A percentile compares a stretch with the other conserved stretches of the same genome.
Conservation (phyloP, 805 yeast genomes). For the Myxozyma sirexii region DNA sequence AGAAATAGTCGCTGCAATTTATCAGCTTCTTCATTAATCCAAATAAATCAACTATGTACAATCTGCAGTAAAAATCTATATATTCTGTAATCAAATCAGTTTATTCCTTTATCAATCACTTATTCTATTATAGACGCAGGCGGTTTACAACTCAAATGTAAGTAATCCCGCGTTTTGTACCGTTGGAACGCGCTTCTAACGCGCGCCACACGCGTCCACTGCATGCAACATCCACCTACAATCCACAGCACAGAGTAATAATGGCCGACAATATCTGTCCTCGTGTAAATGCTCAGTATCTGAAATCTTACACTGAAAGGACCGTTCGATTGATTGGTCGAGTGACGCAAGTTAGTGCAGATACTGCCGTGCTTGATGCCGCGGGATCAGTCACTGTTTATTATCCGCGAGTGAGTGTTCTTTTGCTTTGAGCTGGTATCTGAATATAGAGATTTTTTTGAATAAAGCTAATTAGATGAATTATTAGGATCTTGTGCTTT, state of each 20-base stretch:
- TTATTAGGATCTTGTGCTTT: not conserved
- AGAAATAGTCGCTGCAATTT: no score
- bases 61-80: no score
- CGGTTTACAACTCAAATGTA: no score
- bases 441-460: not conserved
- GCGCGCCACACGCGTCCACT: slow-evolving; percentile 7
- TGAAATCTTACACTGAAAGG: slow-evolving; percentile 33
- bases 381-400: slow-evolving; percentile 42
- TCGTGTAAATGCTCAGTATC: slow-evolving; percentile 41
- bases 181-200: not conserved
- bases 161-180: not conserved
- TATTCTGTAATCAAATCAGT: no score
- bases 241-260: not conserved
- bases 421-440: not conserved
- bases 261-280: slow-evolving; percentile 33
- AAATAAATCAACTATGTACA: no score
- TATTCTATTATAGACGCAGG: no score
- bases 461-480: not conserved
- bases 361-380: slow-evolving; percentile 38
- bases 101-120: no score
- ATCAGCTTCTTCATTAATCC: no score
- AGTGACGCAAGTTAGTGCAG: slow-evolving; percentile 39
- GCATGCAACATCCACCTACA: no score
- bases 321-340: slow-evolving; percentile 43
- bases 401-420: slow-evolving; percentile 31